A percentile compares a stretch with the other conserved stretches of the same genome.
phyloP scores from a whole-genome alignment of 2,329 filamentous ascomycete species.

The Thermomyces lanuginosus region DNA sequence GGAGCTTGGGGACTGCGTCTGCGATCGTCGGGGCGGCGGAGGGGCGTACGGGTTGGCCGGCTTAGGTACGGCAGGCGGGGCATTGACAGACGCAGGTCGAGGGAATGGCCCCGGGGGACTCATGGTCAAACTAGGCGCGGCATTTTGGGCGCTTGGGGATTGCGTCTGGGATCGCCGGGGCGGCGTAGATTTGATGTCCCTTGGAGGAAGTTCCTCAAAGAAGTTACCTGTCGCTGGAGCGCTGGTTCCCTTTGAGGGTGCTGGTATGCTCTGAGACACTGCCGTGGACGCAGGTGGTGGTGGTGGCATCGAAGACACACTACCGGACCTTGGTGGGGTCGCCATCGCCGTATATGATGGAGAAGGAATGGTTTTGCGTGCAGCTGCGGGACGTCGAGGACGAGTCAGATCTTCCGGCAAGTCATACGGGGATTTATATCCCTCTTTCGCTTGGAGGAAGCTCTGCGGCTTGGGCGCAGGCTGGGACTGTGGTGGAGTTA shows the following conservation, averaged over 20 bases:
- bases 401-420: slow-evolving; percentile 67
- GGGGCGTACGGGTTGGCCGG: slow-evolving; percentile 10
- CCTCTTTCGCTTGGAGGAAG: slow-evolving; percentile 79
- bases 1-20: slow-evolving; percentile 44
- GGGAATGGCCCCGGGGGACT: no score
- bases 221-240: slow-evolving; percentile 36
- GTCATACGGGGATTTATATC: slow-evolving; percentile 89
- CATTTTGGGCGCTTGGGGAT: no score
- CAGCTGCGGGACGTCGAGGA: slow-evolving; percentile 46
- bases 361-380: slow-evolving; percentile 37
- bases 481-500: slow-evolving; percentile 12
- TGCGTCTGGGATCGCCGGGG: no score
- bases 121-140: no score
- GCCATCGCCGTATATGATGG: slow-evolving; percentile 27
- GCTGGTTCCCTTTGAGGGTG: slow-evolving; percentile 8
- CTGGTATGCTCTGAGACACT: slow-evolving; percentile 17
- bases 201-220: slow-evolving; percentile 51
- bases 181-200: slow-evolving; percentile 5
- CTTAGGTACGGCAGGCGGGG: slow-evolving; percentile 12
- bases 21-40: slow-evolving; percentile 20
- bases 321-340: slow-evolving; percentile 45
- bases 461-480: slow-evolving; percentile 48
- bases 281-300: slow-evolving; percentile 12
- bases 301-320: slow-evolving; percentile 20
- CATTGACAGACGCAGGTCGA: no score